These are phyloP conservation scores for Fusarium humuli DNA, from an alignment of 2,329 filamentous ascomycete species.

Conservation along the genomic window DNA sequence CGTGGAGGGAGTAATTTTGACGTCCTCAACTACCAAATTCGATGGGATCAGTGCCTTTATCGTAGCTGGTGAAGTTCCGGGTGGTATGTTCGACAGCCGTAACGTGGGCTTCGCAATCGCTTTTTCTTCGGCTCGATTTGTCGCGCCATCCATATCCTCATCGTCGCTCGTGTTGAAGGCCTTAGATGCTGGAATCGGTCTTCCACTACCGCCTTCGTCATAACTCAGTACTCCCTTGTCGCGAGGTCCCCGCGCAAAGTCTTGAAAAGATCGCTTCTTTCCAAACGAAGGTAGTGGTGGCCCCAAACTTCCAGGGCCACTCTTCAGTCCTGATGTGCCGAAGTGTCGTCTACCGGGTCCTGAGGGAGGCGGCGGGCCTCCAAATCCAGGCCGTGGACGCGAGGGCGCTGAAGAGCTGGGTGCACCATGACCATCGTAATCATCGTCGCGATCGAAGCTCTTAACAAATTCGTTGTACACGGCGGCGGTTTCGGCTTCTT, in stretches of 20 bases:
- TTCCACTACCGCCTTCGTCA: slow-evolving; percentile 51
- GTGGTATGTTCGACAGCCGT: slow-evolving; percentile 70
- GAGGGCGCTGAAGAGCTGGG: slow-evolving; percentile 26
- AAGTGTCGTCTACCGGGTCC: slow-evolving; percentile 71
- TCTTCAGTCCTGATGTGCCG: slow-evolving; percentile 65
- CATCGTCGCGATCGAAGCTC: slow-evolving; percentile 74
- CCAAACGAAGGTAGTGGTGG: slow-evolving; percentile 61
- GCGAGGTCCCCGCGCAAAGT: slow-evolving; percentile 53
- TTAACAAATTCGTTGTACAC: slow-evolving; percentile 91
- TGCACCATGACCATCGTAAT: slow-evolving; percentile 50
- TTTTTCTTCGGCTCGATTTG: slow-evolving; percentile 64
- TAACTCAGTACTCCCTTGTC: slow-evolving; percentile 52
- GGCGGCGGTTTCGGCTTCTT: slow-evolving; percentile 87
- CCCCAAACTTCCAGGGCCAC: slow-evolving; percentile 72
- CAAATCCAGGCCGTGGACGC: slow-evolving; percentile 47
- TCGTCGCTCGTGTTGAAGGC: slow-evolving; percentile 78
- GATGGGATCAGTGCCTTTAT: slow-evolving; percentile 70
- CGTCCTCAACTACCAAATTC: slow-evolving; percentile 74
- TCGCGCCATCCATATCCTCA: slow-evolving; percentile 60
- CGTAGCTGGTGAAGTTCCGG: slow-evolving; percentile 67
- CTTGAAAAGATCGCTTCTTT: slow-evolving; percentile 65
- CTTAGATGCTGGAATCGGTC: slow-evolving; percentile 70
- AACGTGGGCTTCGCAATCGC: slow-evolving; percentile 72
- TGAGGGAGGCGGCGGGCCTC: slow-evolving; percentile 41
- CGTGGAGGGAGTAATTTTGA: slow-evolving; percentile 73